phyloP scores from a whole-genome alignment of 495 filamentous ascomycete genomes.

The Penicillium samsonianum region DNA sequence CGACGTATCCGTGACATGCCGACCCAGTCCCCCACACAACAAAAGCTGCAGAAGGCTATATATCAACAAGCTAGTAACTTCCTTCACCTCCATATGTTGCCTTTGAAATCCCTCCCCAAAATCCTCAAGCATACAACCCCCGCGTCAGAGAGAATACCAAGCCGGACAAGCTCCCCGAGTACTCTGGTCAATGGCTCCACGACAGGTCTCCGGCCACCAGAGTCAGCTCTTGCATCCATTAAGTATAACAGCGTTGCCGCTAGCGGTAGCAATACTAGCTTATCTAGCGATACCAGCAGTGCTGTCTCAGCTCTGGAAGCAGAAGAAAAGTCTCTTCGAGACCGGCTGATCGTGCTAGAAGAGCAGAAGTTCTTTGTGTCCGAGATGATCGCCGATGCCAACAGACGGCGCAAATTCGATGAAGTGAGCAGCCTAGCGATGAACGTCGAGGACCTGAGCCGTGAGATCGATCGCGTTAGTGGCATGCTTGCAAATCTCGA shows the following conservation, averaged over 20 bases:
- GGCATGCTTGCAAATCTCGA: slow-evolving; percentile 51
- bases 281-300: slow-evolving; percentile 62
- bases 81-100: slow-evolving; percentile 88
- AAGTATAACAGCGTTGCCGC: slow-evolving; percentile 53
- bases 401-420: slow-evolving; percentile 80
- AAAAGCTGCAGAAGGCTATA: slow-evolving; percentile 77
- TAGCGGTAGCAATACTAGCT: slow-evolving; percentile 55
- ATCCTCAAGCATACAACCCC: slow-evolving; percentile 71
- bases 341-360: slow-evolving; percentile 85
- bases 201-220: slow-evolving; percentile 41
- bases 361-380: slow-evolving; percentile 92
- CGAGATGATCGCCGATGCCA: slow-evolving; percentile 84
- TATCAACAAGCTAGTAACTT: slow-evolving; percentile 83
- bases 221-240: slow-evolving; percentile 58
- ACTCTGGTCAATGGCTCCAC: slow-evolving; percentile 31
- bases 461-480: slow-evolving; percentile 73
- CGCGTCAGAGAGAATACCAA: slow-evolving; percentile 34
- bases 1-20: slow-evolving; percentile 80
- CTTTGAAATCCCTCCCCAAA: slow-evolving; percentile 81
- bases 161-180: slow-evolving; percentile 37
- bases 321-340: slow-evolving; percentile 83
- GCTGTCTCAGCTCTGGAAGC: slow-evolving; percentile 73
- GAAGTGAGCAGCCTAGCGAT: slow-evolving; percentile 77
- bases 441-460: slow-evolving; percentile 82
- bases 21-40: slow-evolving; percentile 69